Evolutionary conservation across 495 filamentous ascomycete genomes (phyloP).

Genomic region (Gamarada debralockiae): DNA sequence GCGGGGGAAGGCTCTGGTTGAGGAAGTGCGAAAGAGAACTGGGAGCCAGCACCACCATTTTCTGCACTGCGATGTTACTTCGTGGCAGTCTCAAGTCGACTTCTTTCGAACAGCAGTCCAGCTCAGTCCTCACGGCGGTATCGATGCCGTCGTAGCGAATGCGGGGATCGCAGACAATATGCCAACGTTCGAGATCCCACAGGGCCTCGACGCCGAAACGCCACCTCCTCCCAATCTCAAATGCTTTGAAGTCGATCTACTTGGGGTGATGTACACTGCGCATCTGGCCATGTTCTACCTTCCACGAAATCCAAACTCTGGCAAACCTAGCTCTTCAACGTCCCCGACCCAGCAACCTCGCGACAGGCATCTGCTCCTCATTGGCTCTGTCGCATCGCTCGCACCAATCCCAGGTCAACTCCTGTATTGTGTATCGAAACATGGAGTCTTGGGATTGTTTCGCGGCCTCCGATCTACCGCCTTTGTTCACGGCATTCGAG

Average conservation of each 20-base stretch:
- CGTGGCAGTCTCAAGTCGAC: constrained; percentile 56
- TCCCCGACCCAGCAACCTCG: constrained; percentile 4
- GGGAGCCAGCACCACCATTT: constrained; percentile 41
- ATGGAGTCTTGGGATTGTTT: constrained; percentile 62
- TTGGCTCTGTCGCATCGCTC: constrained; percentile 53
- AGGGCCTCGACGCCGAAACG: constrained; percentile 32
- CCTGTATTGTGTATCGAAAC: constrained; percentile 58
- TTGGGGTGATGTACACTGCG: constrained; percentile 59
- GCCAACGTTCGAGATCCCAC: constrained; percentile 32
- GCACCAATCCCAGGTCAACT: constrained; percentile 39
- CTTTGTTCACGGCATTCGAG: constrained; percentile 44
- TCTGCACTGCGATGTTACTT: constrained; percentile 51
- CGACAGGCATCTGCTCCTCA: constrained; percentile 50
- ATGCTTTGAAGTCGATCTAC: constrained; percentile 58
- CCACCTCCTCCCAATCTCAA: constrained; percentile 48
- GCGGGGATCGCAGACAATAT: constrained; percentile 51
- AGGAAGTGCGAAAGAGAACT: constrained; percentile 26
- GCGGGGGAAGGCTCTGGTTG: constrained; percentile 33
- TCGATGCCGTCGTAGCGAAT: constrained; percentile 65
- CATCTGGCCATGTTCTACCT: constrained; percentile 62
- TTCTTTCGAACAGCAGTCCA: constrained; percentile 54
- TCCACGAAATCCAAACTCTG: constrained; percentile 31
- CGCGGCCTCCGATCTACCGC: constrained; percentile 46
- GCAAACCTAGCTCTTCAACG: background rate
- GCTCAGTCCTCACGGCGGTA: constrained; percentile 46